Percentiles rank a stretch among this genome's conserved stretches.
Evolutionary conservation across 2,329 filamentous ascomycete genomes (phyloP).

Genomic region (Paecilomyces variotii): DNA sequence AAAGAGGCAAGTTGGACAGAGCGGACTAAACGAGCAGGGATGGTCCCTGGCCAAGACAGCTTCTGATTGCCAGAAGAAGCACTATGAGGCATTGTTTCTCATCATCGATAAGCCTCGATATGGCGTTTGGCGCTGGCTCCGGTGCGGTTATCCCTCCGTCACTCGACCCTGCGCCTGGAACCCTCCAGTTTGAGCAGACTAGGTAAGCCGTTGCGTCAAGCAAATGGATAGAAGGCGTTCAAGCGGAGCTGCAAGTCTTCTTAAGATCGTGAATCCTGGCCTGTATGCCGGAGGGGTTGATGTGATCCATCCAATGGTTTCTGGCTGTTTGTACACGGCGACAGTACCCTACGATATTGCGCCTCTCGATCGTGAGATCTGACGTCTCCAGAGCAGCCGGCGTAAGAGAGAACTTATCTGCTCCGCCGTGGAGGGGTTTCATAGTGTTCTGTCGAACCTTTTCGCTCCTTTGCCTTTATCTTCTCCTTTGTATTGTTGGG

Average conservation of each 20-base stretch:
- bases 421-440: background rate
- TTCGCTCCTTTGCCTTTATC: background rate
- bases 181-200: background rate
- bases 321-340: constrained; percentile 15
- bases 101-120: background rate
- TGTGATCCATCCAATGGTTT: constrained; percentile 22
- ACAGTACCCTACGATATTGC: constrained; percentile 9
- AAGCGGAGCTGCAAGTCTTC: background rate
- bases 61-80: background rate
- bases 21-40: background rate
- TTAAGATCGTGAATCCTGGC: constrained; percentile 7
- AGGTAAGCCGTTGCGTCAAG: background rate
- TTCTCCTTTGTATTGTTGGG: background rate
- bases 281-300: constrained; percentile 19
- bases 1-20: background rate
- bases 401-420: background rate
- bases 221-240: background rate
- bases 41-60: background rate
- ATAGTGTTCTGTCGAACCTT: background rate
- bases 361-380: constrained; percentile 5
- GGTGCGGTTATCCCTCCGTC: background rate
- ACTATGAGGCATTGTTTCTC: background rate
- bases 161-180: background rate
- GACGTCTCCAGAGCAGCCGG: constrained; percentile 3
- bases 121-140: background rate